Conservation (phyloP, 164 flowering plant species). For the Liquidambar formosana region DNA sequence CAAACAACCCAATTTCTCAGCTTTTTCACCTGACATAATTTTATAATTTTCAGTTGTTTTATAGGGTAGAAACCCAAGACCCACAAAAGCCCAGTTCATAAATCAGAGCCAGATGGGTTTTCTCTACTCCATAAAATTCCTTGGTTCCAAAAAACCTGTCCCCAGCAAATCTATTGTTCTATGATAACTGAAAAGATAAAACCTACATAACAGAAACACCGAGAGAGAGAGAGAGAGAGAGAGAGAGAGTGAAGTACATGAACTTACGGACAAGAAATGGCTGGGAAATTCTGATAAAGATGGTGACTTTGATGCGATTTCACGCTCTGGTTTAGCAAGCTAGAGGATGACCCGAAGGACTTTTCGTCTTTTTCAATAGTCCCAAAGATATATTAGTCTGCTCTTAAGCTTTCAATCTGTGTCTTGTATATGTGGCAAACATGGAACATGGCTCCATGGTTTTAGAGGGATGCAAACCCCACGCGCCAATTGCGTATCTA, state of each 20-base stretch:
- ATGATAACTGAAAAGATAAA: neutral
- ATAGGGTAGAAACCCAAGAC: neutral
- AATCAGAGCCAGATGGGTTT: neutral
- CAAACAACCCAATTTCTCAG: neutral
- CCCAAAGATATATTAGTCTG: slow-evolving; percentile 8
- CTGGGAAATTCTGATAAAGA: slow-evolving; percentile 1
- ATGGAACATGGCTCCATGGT: slow-evolving; percentile 9
- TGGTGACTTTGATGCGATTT: slow-evolving; percentile 17
- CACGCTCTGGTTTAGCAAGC: neutral
- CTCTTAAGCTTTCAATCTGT: neutral
- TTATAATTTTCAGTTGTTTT: no score
- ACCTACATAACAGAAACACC: slow-evolving; percentile 2
- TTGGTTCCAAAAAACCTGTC: no score
- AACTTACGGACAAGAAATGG: slow-evolving; percentile 18
- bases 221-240: neutral
- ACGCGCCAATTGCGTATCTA: neutral
- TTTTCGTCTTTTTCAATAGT: neutral
- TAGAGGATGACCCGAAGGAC: slow-evolving; percentile 2
- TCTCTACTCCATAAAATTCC: no score
- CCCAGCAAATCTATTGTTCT: neutral
- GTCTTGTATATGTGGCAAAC: slow-evolving; percentile 14
- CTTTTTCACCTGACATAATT: neutral
- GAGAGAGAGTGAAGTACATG: neutral
- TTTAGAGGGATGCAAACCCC: neutral
- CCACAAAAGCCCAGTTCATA: slow-evolving; percentile 1